Conservation (phyloP, 1,139 yeast genomes). For the Debaryomyces singareniensis region DNA sequence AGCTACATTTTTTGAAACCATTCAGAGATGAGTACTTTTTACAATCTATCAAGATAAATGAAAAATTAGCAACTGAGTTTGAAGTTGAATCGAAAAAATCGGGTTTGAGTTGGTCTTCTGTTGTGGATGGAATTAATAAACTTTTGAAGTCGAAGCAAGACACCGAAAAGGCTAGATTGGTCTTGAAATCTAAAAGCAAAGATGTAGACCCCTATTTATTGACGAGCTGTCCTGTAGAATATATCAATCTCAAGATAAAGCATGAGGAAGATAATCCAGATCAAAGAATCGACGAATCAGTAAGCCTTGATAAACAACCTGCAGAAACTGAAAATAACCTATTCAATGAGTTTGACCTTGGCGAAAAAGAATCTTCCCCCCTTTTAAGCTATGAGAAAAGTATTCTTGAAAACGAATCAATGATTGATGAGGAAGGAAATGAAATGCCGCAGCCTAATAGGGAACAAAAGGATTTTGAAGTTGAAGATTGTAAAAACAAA, state of each 20-base stretch:
- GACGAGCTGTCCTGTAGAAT: conserved; percentile 43
- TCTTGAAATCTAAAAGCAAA: conserved; percentile 29
- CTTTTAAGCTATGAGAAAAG: background rate
- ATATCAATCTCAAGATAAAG: too few relatives aligned
- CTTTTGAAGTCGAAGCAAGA: conserved; percentile 24
- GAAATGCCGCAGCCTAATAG: background rate
- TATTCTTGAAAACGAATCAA: background rate
- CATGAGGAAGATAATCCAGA: too few relatives aligned
- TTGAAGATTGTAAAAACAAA: conserved; percentile 24
- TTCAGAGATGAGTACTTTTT: conserved; percentile 23
- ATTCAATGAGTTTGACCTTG: background rate
- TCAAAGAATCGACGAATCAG: conserved; percentile 22
- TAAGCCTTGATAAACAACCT: conserved; percentile 1
- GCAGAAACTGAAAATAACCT: background rate
- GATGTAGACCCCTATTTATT: conserved; percentile 46
- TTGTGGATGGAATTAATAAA: conserved; percentile 20
- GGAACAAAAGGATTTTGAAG: conserved; percentile 6
- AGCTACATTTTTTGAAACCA: conserved; percentile 20
- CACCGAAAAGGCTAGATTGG: conserved; percentile 25
- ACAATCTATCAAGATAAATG: conserved; percentile 12
- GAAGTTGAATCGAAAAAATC: conserved; percentile 3
- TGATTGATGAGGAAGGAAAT: background rate
- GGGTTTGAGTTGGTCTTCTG: conserved; percentile 22
- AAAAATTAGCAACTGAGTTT: conserved; percentile 7
- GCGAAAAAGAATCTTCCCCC: background rate